Percentiles rank a stretch among this genome's conserved stretches.
Evolutionary conservation across 139 green algal genomes (phyloP).

Genomic region (Tetradesmus lagerheimii): DNA sequence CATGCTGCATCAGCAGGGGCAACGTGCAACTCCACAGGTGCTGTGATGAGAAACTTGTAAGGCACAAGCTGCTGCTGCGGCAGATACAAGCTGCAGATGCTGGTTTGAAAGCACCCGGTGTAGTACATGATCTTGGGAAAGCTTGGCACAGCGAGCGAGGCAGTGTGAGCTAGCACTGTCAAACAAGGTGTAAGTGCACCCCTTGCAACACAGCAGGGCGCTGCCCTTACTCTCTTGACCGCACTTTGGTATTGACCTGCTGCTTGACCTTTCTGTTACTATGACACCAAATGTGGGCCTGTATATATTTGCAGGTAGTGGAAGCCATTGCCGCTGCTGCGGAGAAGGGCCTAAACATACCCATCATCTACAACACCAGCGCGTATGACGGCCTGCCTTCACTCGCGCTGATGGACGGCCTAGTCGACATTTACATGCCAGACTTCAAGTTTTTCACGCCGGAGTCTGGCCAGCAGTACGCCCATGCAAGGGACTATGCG

Average conservation of each 20-base stretch:
- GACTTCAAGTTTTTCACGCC: conserved; percentile 50
- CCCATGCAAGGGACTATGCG: conserved; percentile 43
- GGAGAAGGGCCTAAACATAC: conserved; percentile 30
- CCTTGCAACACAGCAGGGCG: not conserved
- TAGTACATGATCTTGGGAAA: too few relatives aligned
- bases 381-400: conserved; percentile 44
- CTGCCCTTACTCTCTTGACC: not conserved
- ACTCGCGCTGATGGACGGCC: conserved; percentile 39
- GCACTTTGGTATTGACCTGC: not conserved
- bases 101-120: too few relatives aligned
- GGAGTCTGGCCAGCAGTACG: conserved; percentile 34
- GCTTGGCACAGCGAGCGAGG: too few relatives aligned
- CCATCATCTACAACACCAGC: conserved; percentile 50
- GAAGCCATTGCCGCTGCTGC: conserved; percentile 46
- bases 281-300: too few relatives aligned
- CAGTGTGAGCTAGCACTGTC: not conserved
- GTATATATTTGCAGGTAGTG: not conserved
- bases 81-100: too few relatives aligned
- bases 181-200: not conserved
- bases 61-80: too few relatives aligned
- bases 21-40: too few relatives aligned
- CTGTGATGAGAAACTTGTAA: too few relatives aligned
- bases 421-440: conserved; percentile 55
- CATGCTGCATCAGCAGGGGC: not conserved
- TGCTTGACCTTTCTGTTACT: not conserved